Conservation (phyloP, 2,329 filamentous ascomycete species). For the Cladosporium sp. region DNA sequence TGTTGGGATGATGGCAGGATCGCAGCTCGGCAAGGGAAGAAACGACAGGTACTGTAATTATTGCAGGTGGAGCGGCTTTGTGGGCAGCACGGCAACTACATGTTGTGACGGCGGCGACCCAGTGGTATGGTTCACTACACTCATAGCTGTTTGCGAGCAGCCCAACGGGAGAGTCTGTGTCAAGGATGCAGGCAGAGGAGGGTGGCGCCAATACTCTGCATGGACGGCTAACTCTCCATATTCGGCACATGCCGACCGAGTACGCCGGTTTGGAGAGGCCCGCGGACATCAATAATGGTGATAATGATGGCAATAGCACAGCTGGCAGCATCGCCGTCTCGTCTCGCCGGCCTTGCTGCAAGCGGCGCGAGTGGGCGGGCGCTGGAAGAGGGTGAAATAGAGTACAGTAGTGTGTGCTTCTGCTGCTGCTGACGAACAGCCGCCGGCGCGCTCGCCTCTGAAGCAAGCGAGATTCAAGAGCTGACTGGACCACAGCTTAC, state of each 20-base stretch:
- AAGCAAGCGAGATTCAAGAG: slow-evolving; percentile 13
- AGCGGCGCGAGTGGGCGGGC: background rate
- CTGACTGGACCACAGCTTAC: background rate
- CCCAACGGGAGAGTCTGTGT: slow-evolving; percentile 19
- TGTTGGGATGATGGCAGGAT: background rate
- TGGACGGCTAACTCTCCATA: slow-evolving; percentile 12
- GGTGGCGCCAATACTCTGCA: slow-evolving; percentile 16
- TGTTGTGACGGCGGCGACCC: slow-evolving; percentile 20
- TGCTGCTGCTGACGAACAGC: slow-evolving; percentile 1
- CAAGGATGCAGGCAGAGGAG: slow-evolving; percentile 17
- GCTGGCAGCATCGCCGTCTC: background rate
- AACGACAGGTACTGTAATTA: background rate
- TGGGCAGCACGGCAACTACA: slow-evolving; percentile 16
- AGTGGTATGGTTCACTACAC: slow-evolving; percentile 19
- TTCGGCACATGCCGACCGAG: slow-evolving; percentile 2
- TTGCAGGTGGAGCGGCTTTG: slow-evolving; percentile 11
- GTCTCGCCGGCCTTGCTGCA: background rate
- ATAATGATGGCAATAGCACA: background rate
- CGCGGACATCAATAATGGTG: slow-evolving; percentile 1
- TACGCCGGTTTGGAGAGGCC: background rate
- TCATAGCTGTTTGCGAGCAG: slow-evolving; percentile 17
- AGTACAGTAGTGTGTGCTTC: background rate
- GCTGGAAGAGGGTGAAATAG: background rate
- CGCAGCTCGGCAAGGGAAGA: background rate
- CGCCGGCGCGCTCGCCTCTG: background rate